These are phyloP conservation scores for Kandelia obovata DNA, from an alignment of 345 rosid genomes.

Conservation along the genomic window DNA sequence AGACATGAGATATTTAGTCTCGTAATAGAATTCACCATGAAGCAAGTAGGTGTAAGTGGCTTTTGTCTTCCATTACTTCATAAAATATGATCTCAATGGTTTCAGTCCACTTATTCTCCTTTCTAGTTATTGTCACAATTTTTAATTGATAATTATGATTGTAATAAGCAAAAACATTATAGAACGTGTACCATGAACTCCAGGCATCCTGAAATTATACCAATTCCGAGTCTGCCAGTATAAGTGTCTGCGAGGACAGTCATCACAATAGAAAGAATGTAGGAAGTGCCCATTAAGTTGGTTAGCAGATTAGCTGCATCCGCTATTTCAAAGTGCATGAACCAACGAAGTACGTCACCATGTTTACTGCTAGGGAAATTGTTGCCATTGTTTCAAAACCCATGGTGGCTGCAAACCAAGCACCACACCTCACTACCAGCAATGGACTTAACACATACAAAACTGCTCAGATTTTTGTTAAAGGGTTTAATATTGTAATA, in stretches of 20 bases:
- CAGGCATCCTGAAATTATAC: slow-evolving; percentile 37
- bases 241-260: slow-evolving; percentile 47
- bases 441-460: not conserved
- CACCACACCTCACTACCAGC: not conserved
- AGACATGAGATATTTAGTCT: not conserved
- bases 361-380: slow-evolving; percentile 42
- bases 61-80: not conserved
- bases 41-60: not conserved
- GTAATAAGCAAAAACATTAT: not conserved
- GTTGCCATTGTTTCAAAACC: slow-evolving; percentile 45
- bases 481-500: too few species aligned
- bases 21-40: not conserved
- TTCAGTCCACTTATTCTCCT: not conserved
- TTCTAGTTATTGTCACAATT: not conserved
- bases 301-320: slow-evolving; percentile 58
- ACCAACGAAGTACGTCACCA: slow-evolving; percentile 46
- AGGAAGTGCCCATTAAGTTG: slow-evolving; percentile 46
- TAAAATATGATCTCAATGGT: not conserved
- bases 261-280: slow-evolving; percentile 40
- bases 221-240: slow-evolving; percentile 46
- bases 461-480: not conserved
- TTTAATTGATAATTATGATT: not conserved
- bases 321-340: slow-evolving; percentile 48
- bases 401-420: slow-evolving; percentile 32
- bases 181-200: slow-evolving; percentile 43